Evolutionary conservation across 441 rosid species (phyloP).

Genomic region (Mallotus repandus): DNA sequence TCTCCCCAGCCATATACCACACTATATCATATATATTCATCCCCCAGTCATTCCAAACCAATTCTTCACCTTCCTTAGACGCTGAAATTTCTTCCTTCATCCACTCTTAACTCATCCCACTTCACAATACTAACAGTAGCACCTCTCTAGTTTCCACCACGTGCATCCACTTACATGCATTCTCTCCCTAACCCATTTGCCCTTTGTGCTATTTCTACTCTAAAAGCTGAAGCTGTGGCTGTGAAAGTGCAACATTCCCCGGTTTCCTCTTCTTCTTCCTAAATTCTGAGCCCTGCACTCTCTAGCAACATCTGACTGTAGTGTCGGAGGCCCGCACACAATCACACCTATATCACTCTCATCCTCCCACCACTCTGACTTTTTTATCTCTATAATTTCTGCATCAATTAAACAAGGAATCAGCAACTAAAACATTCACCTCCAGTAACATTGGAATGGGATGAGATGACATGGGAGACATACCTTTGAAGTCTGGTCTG

Average conservation of each 20-base stretch:
- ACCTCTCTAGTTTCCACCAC: no score
- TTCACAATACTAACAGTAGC: no score
- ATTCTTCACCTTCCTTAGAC: no score
- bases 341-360: conserved; percentile 67
- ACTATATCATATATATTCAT: no score
- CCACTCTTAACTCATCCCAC: no score
- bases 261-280: conserved; percentile 36
- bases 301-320: conserved; percentile 66
- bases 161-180: no score
- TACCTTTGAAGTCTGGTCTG: conserved; percentile 81
- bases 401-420: conserved; percentile 21
- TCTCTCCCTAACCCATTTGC: no score
- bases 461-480: not conserved
- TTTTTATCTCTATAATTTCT: conserved; percentile 51
- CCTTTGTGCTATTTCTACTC: not conserved
- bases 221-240: conserved; percentile 77
- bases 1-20: no score
- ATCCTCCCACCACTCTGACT: conserved; percentile 49
- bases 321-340: conserved; percentile 69
- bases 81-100: no score
- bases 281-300: conserved; percentile 61
- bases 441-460: no score
- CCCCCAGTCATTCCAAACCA: no score
- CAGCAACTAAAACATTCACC: no score
- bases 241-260: conserved; percentile 55